Evolutionary conservation across 2,329 filamentous ascomycete species (phyloP).

Genomic region (Metarhizium humberi): DNA sequence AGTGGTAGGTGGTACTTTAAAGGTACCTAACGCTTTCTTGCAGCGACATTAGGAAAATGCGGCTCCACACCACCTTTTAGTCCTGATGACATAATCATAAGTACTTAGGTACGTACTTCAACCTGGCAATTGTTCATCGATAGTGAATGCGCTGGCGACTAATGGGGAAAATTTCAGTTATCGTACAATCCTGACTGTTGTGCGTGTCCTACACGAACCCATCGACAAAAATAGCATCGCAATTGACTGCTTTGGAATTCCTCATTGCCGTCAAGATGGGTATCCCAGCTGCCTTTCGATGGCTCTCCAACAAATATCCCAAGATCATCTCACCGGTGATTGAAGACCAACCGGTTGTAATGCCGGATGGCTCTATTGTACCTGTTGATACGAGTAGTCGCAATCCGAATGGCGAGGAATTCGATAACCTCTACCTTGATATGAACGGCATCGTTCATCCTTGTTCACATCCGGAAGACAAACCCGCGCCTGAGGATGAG

Average conservation of each 20-base stretch:
- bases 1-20: no score
- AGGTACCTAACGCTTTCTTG: no score
- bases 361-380: slow-evolving; percentile 72
- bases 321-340: slow-evolving; percentile 92
- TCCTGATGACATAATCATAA: neutral
- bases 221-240: neutral
- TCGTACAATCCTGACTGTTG: neutral
- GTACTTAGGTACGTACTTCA: no score
- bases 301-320: slow-evolving; percentile 93
- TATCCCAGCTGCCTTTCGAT: slow-evolving; percentile 91
- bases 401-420: slow-evolving; percentile 96
- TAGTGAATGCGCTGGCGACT: neutral
- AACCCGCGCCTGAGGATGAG: slow-evolving; percentile 82
- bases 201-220: neutral
- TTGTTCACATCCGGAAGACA: slow-evolving; percentile 93
- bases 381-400: slow-evolving; percentile 76
- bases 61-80: no score
- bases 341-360: slow-evolving; percentile 71
- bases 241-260: neutral
- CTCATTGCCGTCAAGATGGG: slow-evolving; percentile 51
- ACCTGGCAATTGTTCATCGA: no score
- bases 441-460: slow-evolving; percentile 99
- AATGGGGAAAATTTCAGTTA: neutral
- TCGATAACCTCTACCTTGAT: slow-evolving; percentile 95
- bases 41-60: no score